Base-by-base conservation (phyloP, 306 rosid genomes). In the Boehmeria nivea region DNA sequence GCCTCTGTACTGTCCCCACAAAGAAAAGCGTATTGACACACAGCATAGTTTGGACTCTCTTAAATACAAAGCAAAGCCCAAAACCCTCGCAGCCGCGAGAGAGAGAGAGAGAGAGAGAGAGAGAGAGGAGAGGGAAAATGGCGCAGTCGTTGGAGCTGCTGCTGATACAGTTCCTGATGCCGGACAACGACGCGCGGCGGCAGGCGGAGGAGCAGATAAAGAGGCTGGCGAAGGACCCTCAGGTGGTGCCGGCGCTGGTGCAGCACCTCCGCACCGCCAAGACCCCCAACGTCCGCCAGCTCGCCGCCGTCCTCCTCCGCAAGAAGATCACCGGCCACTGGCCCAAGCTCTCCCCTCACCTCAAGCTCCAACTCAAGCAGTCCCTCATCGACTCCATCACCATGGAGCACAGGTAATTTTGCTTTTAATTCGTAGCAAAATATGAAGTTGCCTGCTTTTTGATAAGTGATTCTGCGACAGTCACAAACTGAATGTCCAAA, bases 281-380 rank as follows among this genome's bases (percentile, higher is more conserved):
- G 71, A 87, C 96, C 61, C 99, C 99, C 57, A 93, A 93, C 22
- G 99, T 93, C 27, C 87, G 99, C 49, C 96, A 93, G 46, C 75
- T 93, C 19, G 85, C 99, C 34, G 99, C 96, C 23, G 95, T 91
- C 11, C 83, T 91, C 55, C 94, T 91, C 78, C 85, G 96, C 56
- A 91, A 93, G 81, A 93, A 85, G 81, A 93, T 93, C 95, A 87
- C 95, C 2, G 96, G 94, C 11, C 99, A 93, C 51, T 93, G 95
- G 99, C 82, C 99, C 54, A 93, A 93, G 74, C 96, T 93, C 53
- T 66, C 95, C 6, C 90, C 88, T 3, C 81, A 75, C 18, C 74
- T 67, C 34, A 93, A 93, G 75, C 81, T 38, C 12, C 84, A 82
- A 22, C 91, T 88, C 28, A 93, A 83, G 74, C 94, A 85, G 40